Conservation (phyloP, 2,329 filamentous ascomycete genomes). For the Zasmidium cellare region DNA sequence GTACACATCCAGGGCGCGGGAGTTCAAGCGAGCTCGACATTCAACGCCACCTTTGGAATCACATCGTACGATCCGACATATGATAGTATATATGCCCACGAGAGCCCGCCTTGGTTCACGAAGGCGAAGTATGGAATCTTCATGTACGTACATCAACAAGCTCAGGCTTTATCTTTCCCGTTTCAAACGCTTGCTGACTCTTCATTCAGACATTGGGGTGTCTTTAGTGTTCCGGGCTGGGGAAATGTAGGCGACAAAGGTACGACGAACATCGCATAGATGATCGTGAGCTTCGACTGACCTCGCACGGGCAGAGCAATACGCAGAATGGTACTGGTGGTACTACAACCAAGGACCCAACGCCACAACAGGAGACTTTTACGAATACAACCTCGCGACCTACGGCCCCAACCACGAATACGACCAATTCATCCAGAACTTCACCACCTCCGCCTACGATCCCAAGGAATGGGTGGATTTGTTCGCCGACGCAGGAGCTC, state of each 20-base stretch:
- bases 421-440: conserved; percentile 57
- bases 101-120: conserved; percentile 56
- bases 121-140: conserved; percentile 61
- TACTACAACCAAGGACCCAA: conserved; percentile 45
- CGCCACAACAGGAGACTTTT: conserved; percentile 44
- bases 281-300: not conserved
- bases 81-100: conserved; percentile 43
- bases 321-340: conserved; percentile 50
- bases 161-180: no score
- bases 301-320: conserved; percentile 19
- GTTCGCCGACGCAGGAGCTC: conserved; percentile 53
- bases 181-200: no score
- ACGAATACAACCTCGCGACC: conserved; percentile 52
- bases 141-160: conserved; percentile 34
- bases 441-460: conserved; percentile 52
- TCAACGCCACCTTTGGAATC: conserved; percentile 40
- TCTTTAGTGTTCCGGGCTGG: conserved; percentile 59
- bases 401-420: conserved; percentile 56
- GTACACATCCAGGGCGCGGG: conserved; percentile 29
- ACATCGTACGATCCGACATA: conserved; percentile 36
- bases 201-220: conserved; percentile 49
- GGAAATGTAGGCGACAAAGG: conserved; percentile 46
- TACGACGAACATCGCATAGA: conserved; percentile 31
- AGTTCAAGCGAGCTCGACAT: conserved; percentile 30
- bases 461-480: conserved; percentile 57